These are phyloP conservation scores for Halteria grandinella DNA, from an alignment of 73 alveolate genomes.

Conservation along the genomic window DNA sequence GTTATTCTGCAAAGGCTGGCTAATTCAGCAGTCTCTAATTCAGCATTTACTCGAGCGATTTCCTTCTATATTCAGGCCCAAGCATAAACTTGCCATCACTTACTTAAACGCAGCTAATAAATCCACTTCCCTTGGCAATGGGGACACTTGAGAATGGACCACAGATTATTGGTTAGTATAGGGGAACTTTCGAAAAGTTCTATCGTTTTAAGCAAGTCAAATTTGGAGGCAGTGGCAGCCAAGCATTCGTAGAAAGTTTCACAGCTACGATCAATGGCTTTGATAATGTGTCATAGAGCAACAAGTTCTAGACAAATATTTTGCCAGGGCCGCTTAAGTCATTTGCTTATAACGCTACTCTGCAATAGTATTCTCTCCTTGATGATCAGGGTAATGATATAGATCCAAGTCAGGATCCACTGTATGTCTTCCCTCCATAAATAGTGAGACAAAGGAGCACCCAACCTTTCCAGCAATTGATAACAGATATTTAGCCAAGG, in stretches of 20 bases:
- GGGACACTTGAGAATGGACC: too few species aligned
- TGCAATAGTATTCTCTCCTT: neutral
- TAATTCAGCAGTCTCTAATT: too few species aligned
- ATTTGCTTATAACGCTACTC: neutral
- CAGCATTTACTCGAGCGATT: too few species aligned
- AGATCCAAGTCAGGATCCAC: constrained; percentile 12
- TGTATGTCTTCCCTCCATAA: neutral
- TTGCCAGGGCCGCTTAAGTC: neutral
- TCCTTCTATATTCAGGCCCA: too few species aligned
- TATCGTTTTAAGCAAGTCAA: constrained; percentile 12
- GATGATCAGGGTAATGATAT: constrained; percentile 6
- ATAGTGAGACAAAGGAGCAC: neutral
- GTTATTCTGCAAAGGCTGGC: too few species aligned
- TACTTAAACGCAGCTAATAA: too few species aligned
- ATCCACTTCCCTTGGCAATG: too few species aligned
- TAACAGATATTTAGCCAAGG: neutral
- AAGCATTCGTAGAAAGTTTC: neutral
- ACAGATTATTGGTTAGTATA: too few species aligned
- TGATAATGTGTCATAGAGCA: neutral
- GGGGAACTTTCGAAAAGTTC: too few species aligned
- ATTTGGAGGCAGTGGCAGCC: neutral
- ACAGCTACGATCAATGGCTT: constrained; percentile 6
- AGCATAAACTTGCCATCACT: too few species aligned
- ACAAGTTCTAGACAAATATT: constrained; percentile 8
- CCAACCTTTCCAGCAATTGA: neutral